Base-by-base conservation (phyloP, 176 grass and related monocot genomes). In the Rhynchospora breviuscula region DNA sequence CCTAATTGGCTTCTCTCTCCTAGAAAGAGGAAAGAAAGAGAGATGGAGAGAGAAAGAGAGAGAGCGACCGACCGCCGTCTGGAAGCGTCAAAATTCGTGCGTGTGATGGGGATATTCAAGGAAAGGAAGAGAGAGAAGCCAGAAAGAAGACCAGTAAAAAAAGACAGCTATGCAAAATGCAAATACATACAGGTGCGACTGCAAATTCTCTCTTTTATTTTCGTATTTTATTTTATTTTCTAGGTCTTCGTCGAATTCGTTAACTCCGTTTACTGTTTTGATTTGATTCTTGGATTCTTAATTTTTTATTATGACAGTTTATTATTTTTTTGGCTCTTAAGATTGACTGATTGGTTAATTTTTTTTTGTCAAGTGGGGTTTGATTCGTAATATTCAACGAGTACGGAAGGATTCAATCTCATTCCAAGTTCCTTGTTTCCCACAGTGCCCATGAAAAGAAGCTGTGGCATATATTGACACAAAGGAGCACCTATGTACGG, bases 61-160 rank as follows among this genome's bases (percentile, higher is more conserved):
- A 76, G 72, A 76, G 72, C 47, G 22, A 76, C 48, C 21, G 21
- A 9, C 47, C 72, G 72, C 22, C 72, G 72, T 76, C 72, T 76
- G 22, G 72, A 76, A 76, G 72, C 78, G 40, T 63, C 54, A 63
- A 80, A 63, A 29, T 80, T 80, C 35, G 15, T 44, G 78, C 31
- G 2, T 26, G 57, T 80, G 57, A 80, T 22, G 78, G 57, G 1
- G 72, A 60, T 62, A 15, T 29, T 29, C 26, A 29, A 29, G 58
- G 35, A 47, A 56, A 72, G 43, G 35, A 53, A 58, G 49, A 33
- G 2, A 57, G 54, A 80, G 26, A 40, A n/a, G 67, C 26, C 2
- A 79, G 17, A 45, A 1, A 13, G 35, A 62, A 61, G 56, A 80
- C 26, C 49, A 53, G 78, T 80, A 80, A 80, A 63, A 76, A 19